Evolutionary conservation across 208 protist species (phyloP).

Genomic region (Leishmania guyanensis): DNA sequence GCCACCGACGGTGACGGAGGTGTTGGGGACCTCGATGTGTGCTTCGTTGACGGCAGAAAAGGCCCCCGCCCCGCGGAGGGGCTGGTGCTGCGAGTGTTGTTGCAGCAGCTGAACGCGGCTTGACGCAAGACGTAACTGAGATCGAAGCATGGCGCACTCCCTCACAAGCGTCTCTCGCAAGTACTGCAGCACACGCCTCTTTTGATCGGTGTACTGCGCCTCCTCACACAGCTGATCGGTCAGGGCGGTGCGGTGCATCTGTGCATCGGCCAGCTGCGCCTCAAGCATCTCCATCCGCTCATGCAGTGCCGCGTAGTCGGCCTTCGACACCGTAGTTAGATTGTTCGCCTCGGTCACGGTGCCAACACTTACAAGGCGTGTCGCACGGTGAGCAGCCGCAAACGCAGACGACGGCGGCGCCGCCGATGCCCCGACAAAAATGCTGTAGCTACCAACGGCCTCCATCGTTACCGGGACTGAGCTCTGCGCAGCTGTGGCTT

Average conservation of each 20-base stretch:
- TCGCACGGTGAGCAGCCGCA: constrained; percentile 28
- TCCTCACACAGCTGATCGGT: constrained; percentile 58
- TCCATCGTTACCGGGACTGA: not conserved
- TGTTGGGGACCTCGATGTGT: not conserved
- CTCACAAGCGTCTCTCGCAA: constrained; percentile 80
- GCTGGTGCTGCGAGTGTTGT: constrained; percentile 11
- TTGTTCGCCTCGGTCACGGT: constrained; percentile 83
- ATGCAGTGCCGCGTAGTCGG: constrained; percentile 53
- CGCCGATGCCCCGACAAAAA: not conserved
- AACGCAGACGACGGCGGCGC: not conserved
- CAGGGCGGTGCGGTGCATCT: constrained; percentile 36
- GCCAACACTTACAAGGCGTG: constrained; percentile 51
- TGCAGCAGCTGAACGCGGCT: constrained; percentile 39
- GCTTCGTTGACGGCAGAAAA: not conserved
- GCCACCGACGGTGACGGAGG: not conserved
- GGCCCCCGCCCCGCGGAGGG: not conserved
- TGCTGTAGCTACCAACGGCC: not conserved
- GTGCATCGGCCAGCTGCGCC: constrained; percentile 59
- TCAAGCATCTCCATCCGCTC: constrained; percentile 40
- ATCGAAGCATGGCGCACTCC: constrained; percentile 80
- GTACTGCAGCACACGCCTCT: constrained; percentile 73
- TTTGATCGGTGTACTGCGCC: constrained; percentile 53
- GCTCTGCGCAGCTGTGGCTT: not conserved
- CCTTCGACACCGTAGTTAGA: constrained; percentile 43
- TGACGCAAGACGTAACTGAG: constrained; percentile 64